phyloP scores from a whole-genome alignment of 2,329 filamentous ascomycete species.

The Sporothrix brunneoviolacea region DNA sequence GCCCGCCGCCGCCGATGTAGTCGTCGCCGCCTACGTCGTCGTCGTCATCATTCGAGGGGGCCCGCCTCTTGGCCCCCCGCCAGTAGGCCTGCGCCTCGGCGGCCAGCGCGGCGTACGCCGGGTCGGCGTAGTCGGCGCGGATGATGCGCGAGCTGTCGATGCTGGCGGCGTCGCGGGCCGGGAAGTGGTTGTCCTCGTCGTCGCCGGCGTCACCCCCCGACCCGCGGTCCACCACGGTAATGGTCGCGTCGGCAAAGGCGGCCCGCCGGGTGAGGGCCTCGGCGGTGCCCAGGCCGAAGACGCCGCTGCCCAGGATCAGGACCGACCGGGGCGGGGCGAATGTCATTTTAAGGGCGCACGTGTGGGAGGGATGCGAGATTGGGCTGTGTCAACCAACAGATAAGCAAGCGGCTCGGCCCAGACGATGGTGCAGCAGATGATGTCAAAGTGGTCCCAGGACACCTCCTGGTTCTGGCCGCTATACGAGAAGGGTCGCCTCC shows the following conservation, averaged over 20 bases:
- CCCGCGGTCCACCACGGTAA: conserved; percentile 55
- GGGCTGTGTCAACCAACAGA: neutral
- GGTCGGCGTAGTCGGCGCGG: conserved; percentile 72
- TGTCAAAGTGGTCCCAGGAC: no score
- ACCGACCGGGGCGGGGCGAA: conserved; percentile 41
- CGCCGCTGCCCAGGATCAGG: conserved; percentile 63
- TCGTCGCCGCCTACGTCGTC: conserved; percentile 41
- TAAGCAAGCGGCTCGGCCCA: no score
- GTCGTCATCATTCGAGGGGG: neutral
- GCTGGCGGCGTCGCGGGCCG: conserved; percentile 52
- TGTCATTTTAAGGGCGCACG: conserved; percentile 13
- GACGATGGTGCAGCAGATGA: no score
- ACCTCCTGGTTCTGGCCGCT: no score
- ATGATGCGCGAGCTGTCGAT: conserved; percentile 60
- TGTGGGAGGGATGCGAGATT: neutral
- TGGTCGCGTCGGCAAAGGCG: conserved; percentile 43
- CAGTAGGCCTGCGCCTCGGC: conserved; percentile 62
- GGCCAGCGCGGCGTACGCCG: conserved; percentile 68
- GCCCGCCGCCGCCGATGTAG: conserved; percentile 53
- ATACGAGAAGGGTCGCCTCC: no score
- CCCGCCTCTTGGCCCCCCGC: conserved; percentile 35
- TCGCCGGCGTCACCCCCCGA: conserved; percentile 17
- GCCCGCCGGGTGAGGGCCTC: conserved; percentile 61
- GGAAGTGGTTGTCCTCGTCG: conserved; percentile 41
- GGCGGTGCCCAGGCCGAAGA: conserved; percentile 57